Percentiles rank a stretch among this genome's conserved stretches.
Conservation (phyloP, 2,329 filamentous ascomycete genomes). For the Aspergillus carbonarius region DNA sequence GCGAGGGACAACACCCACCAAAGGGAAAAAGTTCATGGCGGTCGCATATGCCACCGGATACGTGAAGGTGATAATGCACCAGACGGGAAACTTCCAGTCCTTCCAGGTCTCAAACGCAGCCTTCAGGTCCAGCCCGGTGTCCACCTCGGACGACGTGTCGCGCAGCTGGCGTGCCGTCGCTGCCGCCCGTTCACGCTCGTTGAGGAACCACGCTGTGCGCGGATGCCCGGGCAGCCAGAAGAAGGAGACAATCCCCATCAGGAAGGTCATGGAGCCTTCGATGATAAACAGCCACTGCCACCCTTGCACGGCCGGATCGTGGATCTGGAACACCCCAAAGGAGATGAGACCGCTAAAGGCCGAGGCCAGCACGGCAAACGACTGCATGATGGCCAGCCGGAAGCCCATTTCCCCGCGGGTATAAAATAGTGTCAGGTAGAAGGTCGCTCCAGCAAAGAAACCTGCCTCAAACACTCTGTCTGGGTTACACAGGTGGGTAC, state of each 20-base stretch:
- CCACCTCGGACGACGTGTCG: constrained; percentile 45
- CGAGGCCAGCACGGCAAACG: constrained; percentile 42
- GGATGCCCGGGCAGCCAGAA: constrained; percentile 36
- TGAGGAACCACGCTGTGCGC: constrained; percentile 42
- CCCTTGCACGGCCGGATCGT: constrained; percentile 46
- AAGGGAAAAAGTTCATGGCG: constrained; percentile 49
- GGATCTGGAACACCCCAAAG: constrained; percentile 50
- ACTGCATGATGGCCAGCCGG: constrained; percentile 48
- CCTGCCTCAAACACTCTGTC: constrained; percentile 49
- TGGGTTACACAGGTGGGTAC: not conserved
- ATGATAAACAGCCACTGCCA: constrained; percentile 50
- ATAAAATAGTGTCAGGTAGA: constrained; percentile 54
- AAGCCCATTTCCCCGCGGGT: constrained; percentile 42
- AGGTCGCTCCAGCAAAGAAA: constrained; percentile 56
- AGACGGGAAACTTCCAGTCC: constrained; percentile 44
- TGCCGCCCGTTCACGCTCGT: constrained; percentile 35
- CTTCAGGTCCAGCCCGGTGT: constrained; percentile 39
- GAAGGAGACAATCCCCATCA: constrained; percentile 28
- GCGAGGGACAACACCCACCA: constrained; percentile 21
- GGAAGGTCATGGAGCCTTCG: constrained; percentile 40
- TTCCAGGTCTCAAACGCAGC: constrained; percentile 47
- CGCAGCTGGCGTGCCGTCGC: constrained; percentile 47
- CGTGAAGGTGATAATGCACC: constrained; percentile 49
- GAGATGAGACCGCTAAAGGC: constrained; percentile 43
- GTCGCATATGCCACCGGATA: constrained; percentile 51